These are phyloP conservation scores for Pythium utonaiense DNA, from an alignment of 352 stramenopile species.

Conservation along the genomic window DNA sequence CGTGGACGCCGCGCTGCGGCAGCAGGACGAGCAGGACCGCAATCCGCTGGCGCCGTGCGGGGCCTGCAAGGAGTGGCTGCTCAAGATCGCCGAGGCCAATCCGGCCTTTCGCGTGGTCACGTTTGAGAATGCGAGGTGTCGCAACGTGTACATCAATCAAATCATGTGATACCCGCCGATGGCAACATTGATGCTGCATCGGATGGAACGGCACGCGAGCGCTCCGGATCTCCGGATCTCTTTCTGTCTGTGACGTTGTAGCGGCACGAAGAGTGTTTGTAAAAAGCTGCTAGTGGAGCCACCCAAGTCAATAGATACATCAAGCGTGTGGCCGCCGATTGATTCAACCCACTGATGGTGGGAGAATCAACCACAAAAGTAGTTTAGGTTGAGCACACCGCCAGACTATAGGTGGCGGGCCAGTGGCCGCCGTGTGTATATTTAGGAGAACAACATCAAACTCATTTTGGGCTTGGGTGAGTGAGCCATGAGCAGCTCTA, in stretches of 20 bases:
- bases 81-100: slow-evolving; percentile 98
- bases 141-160: slow-evolving; percentile 90
- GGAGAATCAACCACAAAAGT: not conserved
- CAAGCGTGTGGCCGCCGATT: too few relatives aligned
- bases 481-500: not conserved
- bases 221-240: slow-evolving; percentile 6
- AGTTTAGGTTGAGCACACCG: not conserved
- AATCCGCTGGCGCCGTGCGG: slow-evolving; percentile 98
- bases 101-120: slow-evolving; percentile 96
- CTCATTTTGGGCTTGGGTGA: not conserved
- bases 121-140: slow-evolving; percentile 94
- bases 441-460: not conserved
- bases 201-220: not conserved
- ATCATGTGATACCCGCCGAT: slow-evolving; percentile 43
- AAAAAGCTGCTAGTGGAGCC: not conserved
- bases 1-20: slow-evolving; percentile 36
- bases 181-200: not conserved
- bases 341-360: not conserved
- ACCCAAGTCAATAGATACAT: not conserved
- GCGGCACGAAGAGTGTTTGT: not conserved
- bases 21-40: slow-evolving; percentile 56
- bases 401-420: too few relatives aligned
- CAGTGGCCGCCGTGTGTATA: too few relatives aligned
- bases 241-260: not conserved
- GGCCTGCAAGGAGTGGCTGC: slow-evolving; percentile 98